phyloP scores from a whole-genome alignment of 2,329 filamentous ascomycete species.

The Sporothrix pallida region DNA sequence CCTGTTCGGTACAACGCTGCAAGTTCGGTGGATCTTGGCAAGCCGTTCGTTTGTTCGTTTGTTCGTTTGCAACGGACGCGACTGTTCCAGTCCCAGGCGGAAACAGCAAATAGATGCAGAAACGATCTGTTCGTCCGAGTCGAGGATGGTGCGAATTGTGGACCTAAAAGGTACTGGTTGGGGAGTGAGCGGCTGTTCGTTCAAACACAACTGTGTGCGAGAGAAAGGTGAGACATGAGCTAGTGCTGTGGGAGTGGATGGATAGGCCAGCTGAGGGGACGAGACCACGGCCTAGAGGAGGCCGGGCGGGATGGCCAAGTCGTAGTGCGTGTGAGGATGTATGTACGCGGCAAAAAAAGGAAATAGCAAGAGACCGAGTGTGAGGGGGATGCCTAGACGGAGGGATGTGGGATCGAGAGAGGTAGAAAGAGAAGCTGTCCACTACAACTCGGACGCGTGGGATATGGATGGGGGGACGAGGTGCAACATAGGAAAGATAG shows the following conservation, averaged over 20 bases:
- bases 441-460: not conserved
- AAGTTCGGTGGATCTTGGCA: conserved; percentile 38
- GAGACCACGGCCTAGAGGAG: not conserved
- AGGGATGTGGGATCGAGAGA: conserved; percentile 5
- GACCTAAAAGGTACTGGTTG: conserved; percentile 5
- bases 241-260: conserved; percentile 11
- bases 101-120: conserved; percentile 41
- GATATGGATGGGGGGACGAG: not conserved
- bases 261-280: conserved; percentile 3
- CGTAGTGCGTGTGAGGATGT: conserved; percentile 22
- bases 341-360: conserved; percentile 23
- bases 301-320: conserved; percentile 17
- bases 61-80: conserved; percentile 42
- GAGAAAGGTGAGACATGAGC: conserved; percentile 23
- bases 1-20: conserved; percentile 44
- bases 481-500: not conserved
- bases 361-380: not conserved
- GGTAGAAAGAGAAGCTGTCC: not conserved
- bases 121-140: conserved; percentile 27
- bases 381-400: not conserved
- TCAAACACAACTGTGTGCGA: conserved; percentile 16
- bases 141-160: conserved; percentile 32
- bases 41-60: conserved; percentile 41
- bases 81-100: conserved; percentile 46
- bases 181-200: conserved; percentile 24